These are phyloP conservation scores for Thielaviopsis populi DNA, from an alignment of 2,329 filamentous ascomycete genomes.

Conservation along the genomic window DNA sequence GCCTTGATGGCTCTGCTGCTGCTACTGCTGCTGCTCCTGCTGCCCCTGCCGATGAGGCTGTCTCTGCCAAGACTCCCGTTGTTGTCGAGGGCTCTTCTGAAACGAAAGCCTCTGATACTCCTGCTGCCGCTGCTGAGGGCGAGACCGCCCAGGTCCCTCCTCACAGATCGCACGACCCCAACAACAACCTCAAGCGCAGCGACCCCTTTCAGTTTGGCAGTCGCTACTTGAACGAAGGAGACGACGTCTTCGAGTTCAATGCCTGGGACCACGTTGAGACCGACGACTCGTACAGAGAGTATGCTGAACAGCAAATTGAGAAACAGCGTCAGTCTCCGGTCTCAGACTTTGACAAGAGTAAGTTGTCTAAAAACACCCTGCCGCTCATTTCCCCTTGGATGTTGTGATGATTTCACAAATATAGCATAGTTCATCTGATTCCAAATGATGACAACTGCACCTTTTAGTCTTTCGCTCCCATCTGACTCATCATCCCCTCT, in stretches of 20 bases:
- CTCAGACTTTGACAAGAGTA: constrained; percentile 80
- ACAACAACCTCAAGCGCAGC: constrained; percentile 64
- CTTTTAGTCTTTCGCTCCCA: constrained; percentile 59
- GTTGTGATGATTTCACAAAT: constrained; percentile 41
- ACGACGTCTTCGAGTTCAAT: constrained; percentile 93
- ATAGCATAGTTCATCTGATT: constrained; percentile 60
- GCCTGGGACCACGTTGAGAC: constrained; percentile 97
- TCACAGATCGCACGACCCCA: constrained; percentile 56
- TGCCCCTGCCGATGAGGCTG: background rate
- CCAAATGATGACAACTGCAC: constrained; percentile 45
- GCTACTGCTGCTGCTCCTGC: background rate
- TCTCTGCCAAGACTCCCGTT: background rate
- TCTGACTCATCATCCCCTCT: constrained; percentile 37
- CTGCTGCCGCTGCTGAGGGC: background rate
- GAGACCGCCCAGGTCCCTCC: constrained; percentile 29
- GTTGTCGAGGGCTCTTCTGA: constrained; percentile 5
- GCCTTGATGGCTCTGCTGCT: constrained; percentile 2
- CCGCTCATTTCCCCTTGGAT: constrained; percentile 22
- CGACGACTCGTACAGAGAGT: constrained; percentile 74
- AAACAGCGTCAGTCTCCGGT: constrained; percentile 78
- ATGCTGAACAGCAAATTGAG: constrained; percentile 68
- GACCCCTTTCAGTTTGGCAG: constrained; percentile 96
- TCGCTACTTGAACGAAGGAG: constrained; percentile 64
- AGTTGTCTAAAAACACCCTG: constrained; percentile 21
- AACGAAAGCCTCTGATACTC: background rate